Percentiles rank a stretch among this genome's conserved stretches.
phyloP scores from a whole-genome alignment of 768 basidiomycete genomes.

The Tubosaeta sp. region DNA sequence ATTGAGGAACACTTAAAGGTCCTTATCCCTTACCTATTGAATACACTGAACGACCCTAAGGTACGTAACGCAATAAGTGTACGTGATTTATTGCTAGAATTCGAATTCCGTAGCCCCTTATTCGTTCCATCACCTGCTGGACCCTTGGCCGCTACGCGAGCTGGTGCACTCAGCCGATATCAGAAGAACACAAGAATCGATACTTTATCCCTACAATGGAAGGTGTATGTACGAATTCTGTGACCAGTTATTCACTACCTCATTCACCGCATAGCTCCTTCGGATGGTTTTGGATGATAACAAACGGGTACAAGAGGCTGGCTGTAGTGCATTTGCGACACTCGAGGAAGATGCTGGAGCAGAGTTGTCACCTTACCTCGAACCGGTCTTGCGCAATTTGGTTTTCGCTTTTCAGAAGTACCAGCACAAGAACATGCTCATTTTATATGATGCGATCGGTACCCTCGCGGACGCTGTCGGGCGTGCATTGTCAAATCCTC shows the following conservation, averaged over 20 bases:
- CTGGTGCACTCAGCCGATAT: constrained; percentile 87
- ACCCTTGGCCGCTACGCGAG: constrained; percentile 97
- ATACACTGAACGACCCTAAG: constrained; percentile 87
- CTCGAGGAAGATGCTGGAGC: constrained; percentile 95
- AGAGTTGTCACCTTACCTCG: constrained; percentile 88
- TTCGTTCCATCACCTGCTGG: constrained; percentile 99
- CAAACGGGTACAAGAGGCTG: constrained; percentile 98
- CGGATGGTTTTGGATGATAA: constrained; percentile 98
- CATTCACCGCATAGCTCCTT: constrained; percentile 60
- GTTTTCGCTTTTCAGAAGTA: constrained; percentile 97
- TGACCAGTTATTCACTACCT: background rate
- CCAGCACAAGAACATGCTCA: constrained; percentile 99
- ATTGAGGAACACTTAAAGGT: constrained; percentile 94
- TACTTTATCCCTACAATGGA: constrained; percentile 99
- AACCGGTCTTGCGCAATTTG: constrained; percentile 90
- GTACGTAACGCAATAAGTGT: constrained; percentile 36
- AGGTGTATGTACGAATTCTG: constrained; percentile 60
- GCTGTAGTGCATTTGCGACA: constrained; percentile 97
- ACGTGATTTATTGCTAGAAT: background rate
- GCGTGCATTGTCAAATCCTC: constrained; percentile 74
- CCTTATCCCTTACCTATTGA: constrained; percentile 89
- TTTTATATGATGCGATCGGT: constrained; percentile 97
- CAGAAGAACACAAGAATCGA: constrained; percentile 81
- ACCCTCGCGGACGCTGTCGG: constrained; percentile 97
- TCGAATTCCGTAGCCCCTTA: constrained; percentile 64